phyloP scores from a whole-genome alignment of 176 grass and related monocot genomes.

The Saccharum spontaneum region DNA sequence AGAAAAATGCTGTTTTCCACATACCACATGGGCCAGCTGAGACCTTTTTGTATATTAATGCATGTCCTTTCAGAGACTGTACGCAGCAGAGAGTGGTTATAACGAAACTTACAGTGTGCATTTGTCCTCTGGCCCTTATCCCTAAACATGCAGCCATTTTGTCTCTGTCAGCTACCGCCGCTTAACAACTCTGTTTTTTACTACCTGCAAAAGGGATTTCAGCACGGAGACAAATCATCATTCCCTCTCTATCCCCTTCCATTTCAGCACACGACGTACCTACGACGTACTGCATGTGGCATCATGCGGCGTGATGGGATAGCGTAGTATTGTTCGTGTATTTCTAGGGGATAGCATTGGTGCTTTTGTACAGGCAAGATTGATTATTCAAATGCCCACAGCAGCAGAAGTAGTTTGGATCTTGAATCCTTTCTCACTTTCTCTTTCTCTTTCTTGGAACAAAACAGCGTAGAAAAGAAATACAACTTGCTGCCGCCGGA shows the following conservation, averaged over 20 bases:
- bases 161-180: constrained; percentile 39
- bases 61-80: constrained; percentile 17
- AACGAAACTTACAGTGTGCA: constrained; percentile 43
- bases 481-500: not conserved
- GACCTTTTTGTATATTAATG: constrained; percentile 45
- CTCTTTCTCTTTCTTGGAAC: not conserved
- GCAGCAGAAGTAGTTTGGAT: not conserved
- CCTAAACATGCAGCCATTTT: constrained; percentile 61
- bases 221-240: constrained; percentile 36
- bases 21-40: constrained; percentile 28
- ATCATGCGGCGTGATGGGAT: not conserved
- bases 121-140: constrained; percentile 68
- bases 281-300: not conserved
- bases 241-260: constrained; percentile 53
- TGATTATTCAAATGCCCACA: not conserved
- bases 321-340: not conserved
- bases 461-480: not conserved
- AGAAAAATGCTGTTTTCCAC: not conserved
- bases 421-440: not conserved
- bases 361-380: not conserved
- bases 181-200: constrained; percentile 29
- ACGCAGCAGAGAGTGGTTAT: constrained; percentile 30
- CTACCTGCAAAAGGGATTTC: constrained; percentile 16
- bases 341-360: constrained; percentile 39
- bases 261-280: constrained; percentile 39